Evolutionary conservation across 306 rosid species (phyloP).

Genomic region (Vigna radiata): DNA sequence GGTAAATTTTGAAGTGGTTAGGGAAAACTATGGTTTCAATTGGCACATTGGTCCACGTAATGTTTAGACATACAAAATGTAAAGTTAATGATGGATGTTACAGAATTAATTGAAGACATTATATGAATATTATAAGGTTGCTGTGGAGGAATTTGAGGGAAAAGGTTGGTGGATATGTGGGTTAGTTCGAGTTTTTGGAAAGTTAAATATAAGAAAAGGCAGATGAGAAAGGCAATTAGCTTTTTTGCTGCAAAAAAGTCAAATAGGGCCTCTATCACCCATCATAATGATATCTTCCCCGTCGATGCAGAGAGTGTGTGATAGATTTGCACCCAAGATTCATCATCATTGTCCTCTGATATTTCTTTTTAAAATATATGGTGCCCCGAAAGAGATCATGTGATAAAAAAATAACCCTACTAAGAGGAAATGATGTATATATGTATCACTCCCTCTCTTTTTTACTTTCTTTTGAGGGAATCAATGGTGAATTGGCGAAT

Average conservation of each 20-base stretch:
- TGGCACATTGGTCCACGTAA: constrained; percentile 49
- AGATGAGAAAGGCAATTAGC: constrained; percentile 73
- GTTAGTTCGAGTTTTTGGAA: constrained; percentile 59
- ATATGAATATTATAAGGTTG: constrained; percentile 62
- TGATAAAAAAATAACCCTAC: constrained; percentile 37
- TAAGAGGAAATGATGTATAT: constrained; percentile 43
- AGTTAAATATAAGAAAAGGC: constrained; percentile 56
- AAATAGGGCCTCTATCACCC: constrained; percentile 61
- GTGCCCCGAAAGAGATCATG: constrained; percentile 45
- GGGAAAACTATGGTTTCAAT: constrained; percentile 48
- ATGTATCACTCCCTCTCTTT: constrained; percentile 12
- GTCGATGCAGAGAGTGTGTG: constrained; percentile 57
- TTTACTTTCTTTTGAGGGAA: constrained; percentile 26
- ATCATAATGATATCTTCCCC: constrained; percentile 78
- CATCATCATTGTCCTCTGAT: constrained; percentile 81
- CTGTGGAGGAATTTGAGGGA: constrained; percentile 71
- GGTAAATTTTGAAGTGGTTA: constrained; percentile 39
- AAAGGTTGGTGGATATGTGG: constrained; percentile 66
- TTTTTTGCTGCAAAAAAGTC: constrained; percentile 73
- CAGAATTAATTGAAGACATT: constrained; percentile 56
- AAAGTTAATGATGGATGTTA: constrained; percentile 55
- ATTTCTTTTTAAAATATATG: constrained; percentile 47
- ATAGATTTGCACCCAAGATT: constrained; percentile 86
- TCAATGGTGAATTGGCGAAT: constrained; percentile 49
- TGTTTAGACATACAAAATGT: constrained; percentile 45